Evolutionary conservation across 164 flowering plant genomes (phyloP).

Genomic region (Brasenia schreberi): DNA sequence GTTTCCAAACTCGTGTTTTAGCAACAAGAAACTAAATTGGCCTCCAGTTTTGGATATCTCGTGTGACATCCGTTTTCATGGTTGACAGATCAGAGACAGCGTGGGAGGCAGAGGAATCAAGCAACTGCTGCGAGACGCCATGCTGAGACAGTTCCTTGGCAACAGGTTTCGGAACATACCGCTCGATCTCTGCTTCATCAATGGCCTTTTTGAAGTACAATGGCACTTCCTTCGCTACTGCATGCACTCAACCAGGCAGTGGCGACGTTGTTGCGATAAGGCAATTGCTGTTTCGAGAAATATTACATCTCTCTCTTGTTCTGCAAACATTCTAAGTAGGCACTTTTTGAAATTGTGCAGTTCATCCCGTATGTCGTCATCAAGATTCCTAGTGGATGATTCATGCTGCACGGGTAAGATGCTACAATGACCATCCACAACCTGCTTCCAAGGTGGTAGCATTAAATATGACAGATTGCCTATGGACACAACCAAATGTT

Average conservation of each 20-base stretch:
- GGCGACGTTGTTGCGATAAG: too few species aligned
- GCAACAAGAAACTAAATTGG: slow-evolving; percentile 12
- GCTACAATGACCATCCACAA: slow-evolving; percentile 96
- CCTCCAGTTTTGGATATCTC: slow-evolving; percentile 11
- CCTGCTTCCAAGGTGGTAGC: too few species aligned
- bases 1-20: slow-evolving; percentile 13
- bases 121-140: slow-evolving; percentile 21
- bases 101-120: slow-evolving; percentile 19
- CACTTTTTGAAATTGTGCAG: slow-evolving; percentile 94
- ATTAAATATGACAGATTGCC: too few species aligned
- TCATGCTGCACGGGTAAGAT: slow-evolving; percentile 73
- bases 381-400: too few species aligned
- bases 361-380: slow-evolving; percentile 80
- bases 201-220: too few species aligned
- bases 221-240: too few species aligned
- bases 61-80: slow-evolving; percentile 14
- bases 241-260: too few species aligned
- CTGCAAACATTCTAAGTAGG: slow-evolving; percentile 76
- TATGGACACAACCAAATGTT: slow-evolving; percentile 72
- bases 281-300: too few species aligned
- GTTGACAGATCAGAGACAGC: slow-evolving; percentile 14
- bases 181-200: slow-evolving; percentile 97
- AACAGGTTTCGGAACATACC: slow-evolving; percentile 89
- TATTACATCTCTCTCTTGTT: too few species aligned
- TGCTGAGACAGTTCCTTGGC: slow-evolving; percentile 83